Conservation (phyloP, 2,329 filamentous ascomycete species). For the Geosmithia morbida region DNA sequence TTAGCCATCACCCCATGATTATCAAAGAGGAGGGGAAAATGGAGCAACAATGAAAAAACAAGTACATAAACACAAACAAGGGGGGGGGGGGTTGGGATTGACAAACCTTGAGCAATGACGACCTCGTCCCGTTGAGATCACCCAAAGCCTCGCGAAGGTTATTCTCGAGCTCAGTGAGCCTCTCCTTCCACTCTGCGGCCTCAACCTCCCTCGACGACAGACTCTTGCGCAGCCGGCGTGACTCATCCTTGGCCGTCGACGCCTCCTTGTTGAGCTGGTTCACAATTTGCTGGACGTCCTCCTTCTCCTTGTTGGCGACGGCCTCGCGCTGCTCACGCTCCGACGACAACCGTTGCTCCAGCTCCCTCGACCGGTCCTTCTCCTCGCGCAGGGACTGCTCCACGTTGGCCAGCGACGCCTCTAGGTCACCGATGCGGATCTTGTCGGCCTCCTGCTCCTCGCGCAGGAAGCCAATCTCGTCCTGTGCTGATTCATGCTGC, state of each 20-base stretch:
- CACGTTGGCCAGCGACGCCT: conserved; percentile 66
- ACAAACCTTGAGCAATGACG: conserved; percentile 65
- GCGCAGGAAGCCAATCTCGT: conserved; percentile 85
- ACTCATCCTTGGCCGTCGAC: conserved; percentile 72
- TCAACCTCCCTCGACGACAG: conserved; percentile 77
- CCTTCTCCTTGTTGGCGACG: conserved; percentile 77
- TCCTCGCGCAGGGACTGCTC: conserved; percentile 74
- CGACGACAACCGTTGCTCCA: conserved; percentile 60
- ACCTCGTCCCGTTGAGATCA: conserved; percentile 73
- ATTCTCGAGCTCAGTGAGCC: conserved; percentile 77
- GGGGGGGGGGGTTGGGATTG: neutral
- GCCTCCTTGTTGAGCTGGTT: conserved; percentile 84
- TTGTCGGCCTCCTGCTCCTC: conserved; percentile 97
- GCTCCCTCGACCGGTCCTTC: conserved; percentile 58
- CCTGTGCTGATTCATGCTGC: conserved; percentile 82
- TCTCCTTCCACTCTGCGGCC: conserved; percentile 80
- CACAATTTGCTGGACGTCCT: conserved; percentile 85
- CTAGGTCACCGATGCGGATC: conserved; percentile 90
- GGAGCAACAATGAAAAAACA: neutral
- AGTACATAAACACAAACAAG: neutral
- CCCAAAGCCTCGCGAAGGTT: conserved; percentile 77
- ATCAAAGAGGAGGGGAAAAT: neutral
- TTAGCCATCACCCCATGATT: too few species aligned
- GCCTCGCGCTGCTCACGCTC: conserved; percentile 81
- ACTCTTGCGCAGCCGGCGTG: conserved; percentile 66